Evolutionary conservation across 257 asterid species (phyloP).

Genomic region (Fraxinus anomala): DNA sequence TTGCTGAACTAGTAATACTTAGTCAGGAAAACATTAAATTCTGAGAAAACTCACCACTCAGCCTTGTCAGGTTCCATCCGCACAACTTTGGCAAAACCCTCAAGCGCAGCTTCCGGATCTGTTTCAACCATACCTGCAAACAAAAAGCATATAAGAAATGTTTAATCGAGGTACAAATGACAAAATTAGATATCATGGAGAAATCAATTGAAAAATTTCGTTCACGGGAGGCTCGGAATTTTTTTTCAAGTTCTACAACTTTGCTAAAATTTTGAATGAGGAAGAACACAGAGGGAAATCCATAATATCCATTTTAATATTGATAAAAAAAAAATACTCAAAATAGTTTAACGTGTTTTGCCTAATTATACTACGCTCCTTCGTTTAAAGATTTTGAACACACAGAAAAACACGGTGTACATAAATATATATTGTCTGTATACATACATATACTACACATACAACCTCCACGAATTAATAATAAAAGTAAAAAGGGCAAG

Average conservation of each 20-base stretch:
- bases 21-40: neutral
- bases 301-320: neutral
- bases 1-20: neutral
- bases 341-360: neutral
- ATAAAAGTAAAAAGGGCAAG: neutral
- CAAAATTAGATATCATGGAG: neutral
- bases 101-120: constrained; percentile 87
- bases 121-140: constrained; percentile 77
- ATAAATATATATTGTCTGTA: neutral
- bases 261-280: neutral
- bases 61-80: constrained; percentile 95
- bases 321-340: neutral
- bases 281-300: neutral
- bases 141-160: constrained; percentile 18
- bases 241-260: constrained; percentile 11
- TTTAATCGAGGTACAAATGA: neutral
- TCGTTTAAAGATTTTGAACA: too few relatives aligned
- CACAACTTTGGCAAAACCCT: constrained; percentile 87
- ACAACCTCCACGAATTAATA: neutral
- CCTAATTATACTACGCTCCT: neutral
- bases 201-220: neutral
- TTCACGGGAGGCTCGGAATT: constrained; percentile 11
- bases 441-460: neutral
- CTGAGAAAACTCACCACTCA: constrained; percentile 61
- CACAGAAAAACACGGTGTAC: too few relatives aligned